Percentiles rank a stretch among this genome's conserved stretches.
These are phyloP conservation scores for Theobroma cacao DNA, from an alignment of 345 rosid genomes.

Conservation along the genomic window DNA sequence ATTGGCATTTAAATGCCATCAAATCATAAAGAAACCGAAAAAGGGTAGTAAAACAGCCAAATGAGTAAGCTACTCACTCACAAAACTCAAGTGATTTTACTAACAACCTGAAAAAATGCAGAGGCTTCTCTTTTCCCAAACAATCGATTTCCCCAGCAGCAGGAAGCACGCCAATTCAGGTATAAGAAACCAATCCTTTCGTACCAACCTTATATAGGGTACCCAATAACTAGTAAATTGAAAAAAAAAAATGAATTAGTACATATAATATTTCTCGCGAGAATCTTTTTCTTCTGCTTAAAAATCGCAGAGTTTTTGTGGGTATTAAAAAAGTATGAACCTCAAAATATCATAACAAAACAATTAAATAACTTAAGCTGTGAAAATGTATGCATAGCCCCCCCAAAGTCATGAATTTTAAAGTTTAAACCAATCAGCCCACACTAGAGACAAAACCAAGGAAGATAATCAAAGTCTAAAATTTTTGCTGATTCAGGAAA, in stretches of 20 bases:
- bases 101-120: background rate
- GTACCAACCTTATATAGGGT: background rate
- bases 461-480: background rate
- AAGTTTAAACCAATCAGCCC: background rate
- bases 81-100: background rate
- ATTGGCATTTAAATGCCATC: background rate
- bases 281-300: background rate
- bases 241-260: background rate
- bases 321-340: background rate
- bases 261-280: background rate
- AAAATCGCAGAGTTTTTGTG: background rate
- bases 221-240: background rate
- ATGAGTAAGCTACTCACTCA: background rate
- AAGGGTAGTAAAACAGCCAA: constrained; percentile 1
- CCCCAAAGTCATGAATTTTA: background rate
- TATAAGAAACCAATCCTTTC: background rate
- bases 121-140: background rate
- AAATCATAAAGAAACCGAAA: background rate
- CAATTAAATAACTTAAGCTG: background rate
- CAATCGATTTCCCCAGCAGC: background rate
- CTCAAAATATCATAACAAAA: background rate
- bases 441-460: background rate
- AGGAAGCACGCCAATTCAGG: background rate
- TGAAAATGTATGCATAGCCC: background rate
- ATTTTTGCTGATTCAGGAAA: constrained; percentile 6